A percentile compares a stretch with the other conserved stretches of the same genome.
Evolutionary conservation across 2,329 filamentous ascomycete species (phyloP).

Genomic region (Catunica adiposa): DNA sequence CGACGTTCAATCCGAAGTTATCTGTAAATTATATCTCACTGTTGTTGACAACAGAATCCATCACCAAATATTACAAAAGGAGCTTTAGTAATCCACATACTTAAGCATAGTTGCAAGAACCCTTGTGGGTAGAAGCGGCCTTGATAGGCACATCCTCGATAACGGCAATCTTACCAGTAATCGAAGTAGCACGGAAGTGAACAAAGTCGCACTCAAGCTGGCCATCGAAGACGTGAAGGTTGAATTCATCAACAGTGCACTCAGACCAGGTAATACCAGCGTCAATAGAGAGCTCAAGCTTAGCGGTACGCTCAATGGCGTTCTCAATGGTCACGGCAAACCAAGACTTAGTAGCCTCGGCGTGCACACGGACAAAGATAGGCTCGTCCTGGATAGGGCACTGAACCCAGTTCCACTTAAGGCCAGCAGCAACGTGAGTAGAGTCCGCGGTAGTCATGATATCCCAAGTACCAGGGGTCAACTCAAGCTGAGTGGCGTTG

Average conservation of each 20-base stretch:
- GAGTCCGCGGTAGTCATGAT: slow-evolving; percentile 4
- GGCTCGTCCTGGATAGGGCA: slow-evolving; percentile 14
- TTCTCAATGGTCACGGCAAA: slow-evolving; percentile 16
- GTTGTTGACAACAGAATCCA: not conserved
- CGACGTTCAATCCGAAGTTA: too few relatives aligned
- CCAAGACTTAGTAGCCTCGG: slow-evolving; percentile 15
- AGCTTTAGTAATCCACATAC: not conserved
- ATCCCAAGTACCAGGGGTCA: slow-evolving; percentile 12
- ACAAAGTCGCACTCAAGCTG: slow-evolving; percentile 7
- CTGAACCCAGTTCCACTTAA: slow-evolving; percentile 11
- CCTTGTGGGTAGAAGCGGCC: not conserved
- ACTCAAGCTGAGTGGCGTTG: slow-evolving; percentile 14
- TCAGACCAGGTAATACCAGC: slow-evolving; percentile 9
- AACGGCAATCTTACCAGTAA: slow-evolving; percentile 12
- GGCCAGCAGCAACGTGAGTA: not conserved
- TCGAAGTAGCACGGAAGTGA: slow-evolving; percentile 8
- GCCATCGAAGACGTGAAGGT: slow-evolving; percentile 11
- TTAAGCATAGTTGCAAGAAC: slow-evolving; percentile 9
- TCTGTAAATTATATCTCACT: too few relatives aligned
- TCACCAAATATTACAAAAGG: not conserved
- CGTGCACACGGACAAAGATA: slow-evolving; percentile 15
- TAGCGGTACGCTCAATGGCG: slow-evolving; percentile 15
- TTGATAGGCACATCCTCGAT: slow-evolving; percentile 4
- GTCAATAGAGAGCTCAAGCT: slow-evolving; percentile 13
- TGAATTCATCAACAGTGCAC: slow-evolving; percentile 7